These are phyloP conservation scores for Scutellaria galericulata DNA, from an alignment of 257 asterid genomes.

Conservation along the genomic window DNA sequence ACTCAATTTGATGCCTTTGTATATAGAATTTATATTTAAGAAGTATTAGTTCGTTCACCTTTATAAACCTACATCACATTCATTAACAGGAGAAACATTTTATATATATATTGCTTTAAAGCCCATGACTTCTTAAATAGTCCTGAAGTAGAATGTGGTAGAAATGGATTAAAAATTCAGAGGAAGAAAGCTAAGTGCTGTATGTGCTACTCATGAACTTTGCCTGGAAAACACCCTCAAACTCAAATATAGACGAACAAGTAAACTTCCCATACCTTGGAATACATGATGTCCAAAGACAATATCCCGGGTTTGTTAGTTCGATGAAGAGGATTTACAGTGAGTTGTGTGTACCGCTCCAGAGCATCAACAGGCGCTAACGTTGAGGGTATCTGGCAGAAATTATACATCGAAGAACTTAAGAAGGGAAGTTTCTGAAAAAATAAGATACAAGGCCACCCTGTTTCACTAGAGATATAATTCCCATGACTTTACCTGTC, in stretches of 20 bases:
- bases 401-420: conserved; percentile 17
- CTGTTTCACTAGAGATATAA: conserved; percentile 27
- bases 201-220: conserved; percentile 18
- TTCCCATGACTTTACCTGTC: conserved; percentile 63
- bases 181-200: not conserved
- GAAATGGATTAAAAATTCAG: not conserved
- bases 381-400: conserved; percentile 68
- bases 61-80: conserved; percentile 14
- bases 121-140: conserved; percentile 7
- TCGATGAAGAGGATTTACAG: conserved; percentile 89
- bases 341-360: conserved; percentile 90
- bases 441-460: conserved; percentile 14
- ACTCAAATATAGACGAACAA: not conserved
- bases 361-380: conserved; percentile 77
- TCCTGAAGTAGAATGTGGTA: not conserved
- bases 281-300: conserved; percentile 73
- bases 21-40: not conserved
- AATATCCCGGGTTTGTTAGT: conserved; percentile 96
- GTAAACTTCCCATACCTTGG: conserved; percentile 60
- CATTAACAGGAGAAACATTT: conserved; percentile 18
- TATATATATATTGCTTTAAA: conserved; percentile 2
- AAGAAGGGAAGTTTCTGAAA: conserved; percentile 11
- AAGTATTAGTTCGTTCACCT: not conserved
- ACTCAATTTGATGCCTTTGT: conserved; percentile 5
- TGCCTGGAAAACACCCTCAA: not conserved